Evolutionary conservation across 2,329 filamentous ascomycete species (phyloP).

Genomic region (Botrytis cinerea): DNA sequence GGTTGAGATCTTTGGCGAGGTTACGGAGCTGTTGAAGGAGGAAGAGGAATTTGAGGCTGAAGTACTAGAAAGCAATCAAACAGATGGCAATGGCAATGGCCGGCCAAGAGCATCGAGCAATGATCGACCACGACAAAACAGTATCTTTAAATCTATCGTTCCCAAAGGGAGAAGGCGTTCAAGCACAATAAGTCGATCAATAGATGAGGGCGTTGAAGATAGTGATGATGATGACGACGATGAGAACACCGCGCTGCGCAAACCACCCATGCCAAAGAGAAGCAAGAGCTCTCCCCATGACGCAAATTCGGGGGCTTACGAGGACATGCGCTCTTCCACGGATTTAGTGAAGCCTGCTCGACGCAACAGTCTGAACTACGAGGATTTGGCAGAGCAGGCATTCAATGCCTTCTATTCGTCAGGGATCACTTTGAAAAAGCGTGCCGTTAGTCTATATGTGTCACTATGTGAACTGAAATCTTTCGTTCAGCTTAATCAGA

Average conservation of each 20-base stretch:
- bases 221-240: conserved; percentile 68
- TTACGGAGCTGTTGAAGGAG: conserved; percentile 75
- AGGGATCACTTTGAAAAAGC: conserved; percentile 88
- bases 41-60: conserved; percentile 62
- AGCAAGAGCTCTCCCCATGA: conserved; percentile 41
- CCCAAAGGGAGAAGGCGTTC: conserved; percentile 47
- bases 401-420: conserved; percentile 67
- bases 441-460: conserved; percentile 84
- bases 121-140: conserved; percentile 48
- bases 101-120: conserved; percentile 48
- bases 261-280: conserved; percentile 39
- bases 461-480: conserved; percentile 94
- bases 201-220: conserved; percentile 64
- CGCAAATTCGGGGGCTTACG: conserved; percentile 35
- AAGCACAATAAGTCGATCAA: conserved; percentile 48
- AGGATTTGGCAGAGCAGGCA: conserved; percentile 77
- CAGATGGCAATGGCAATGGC: conserved; percentile 40
- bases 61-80: conserved; percentile 35
- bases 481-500: conserved; percentile 93
- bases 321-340: conserved; percentile 63
- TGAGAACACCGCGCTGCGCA: conserved; percentile 52
- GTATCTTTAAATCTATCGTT: conserved; percentile 54
- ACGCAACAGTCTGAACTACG: conserved; percentile 65
- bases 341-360: conserved; percentile 61
- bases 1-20: conserved; percentile 79